phyloP scores from a whole-genome alignment of 192 early-diverging fungal species.

The Podila clonocystis region DNA sequence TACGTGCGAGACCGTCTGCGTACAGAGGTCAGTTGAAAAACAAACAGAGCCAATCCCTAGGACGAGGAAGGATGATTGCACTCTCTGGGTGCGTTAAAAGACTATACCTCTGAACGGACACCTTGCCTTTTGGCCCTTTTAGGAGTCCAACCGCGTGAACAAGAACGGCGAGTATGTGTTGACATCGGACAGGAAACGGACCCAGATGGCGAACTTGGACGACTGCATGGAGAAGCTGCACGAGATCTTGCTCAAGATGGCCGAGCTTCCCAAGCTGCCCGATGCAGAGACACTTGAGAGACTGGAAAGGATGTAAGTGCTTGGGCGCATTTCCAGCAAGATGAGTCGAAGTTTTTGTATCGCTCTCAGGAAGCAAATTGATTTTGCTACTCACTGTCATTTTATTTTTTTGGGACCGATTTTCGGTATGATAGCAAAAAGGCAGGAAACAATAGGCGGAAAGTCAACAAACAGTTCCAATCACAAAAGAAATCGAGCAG shows the following conservation, averaged over 20 bases:
- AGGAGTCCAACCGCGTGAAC: constrained; percentile 69
- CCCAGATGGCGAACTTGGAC: constrained; percentile 81
- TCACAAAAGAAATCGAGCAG: constrained; percentile 73
- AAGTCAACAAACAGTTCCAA: constrained; percentile 68
- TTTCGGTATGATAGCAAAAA: constrained; percentile 52
- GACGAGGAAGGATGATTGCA: not conserved
- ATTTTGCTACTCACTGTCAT: not conserved
- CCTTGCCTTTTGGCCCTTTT: not conserved
- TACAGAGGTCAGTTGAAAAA: constrained; percentile 46
- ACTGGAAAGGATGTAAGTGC: constrained; percentile 66
- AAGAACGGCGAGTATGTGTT: constrained; percentile 79
- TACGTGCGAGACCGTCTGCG: constrained; percentile 70
- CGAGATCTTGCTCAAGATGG: constrained; percentile 66
- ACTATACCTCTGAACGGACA: too few species aligned
- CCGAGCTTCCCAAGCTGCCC: constrained; percentile 73
- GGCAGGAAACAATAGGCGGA: constrained; percentile 66
- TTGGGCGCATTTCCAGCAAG: too few species aligned
- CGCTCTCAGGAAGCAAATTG: too few species aligned
- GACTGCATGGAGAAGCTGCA: constrained; percentile 82
- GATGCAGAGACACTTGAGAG: constrained; percentile 67
- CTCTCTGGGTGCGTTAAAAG: not conserved
- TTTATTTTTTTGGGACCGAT: not conserved
- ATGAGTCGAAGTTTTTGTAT: too few species aligned
- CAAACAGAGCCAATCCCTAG: not conserved
- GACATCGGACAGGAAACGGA: constrained; percentile 78